These are phyloP conservation scores for Alternaria sp. DNA, from an alignment of 2,329 filamentous ascomycete species.

Conservation along the genomic window DNA sequence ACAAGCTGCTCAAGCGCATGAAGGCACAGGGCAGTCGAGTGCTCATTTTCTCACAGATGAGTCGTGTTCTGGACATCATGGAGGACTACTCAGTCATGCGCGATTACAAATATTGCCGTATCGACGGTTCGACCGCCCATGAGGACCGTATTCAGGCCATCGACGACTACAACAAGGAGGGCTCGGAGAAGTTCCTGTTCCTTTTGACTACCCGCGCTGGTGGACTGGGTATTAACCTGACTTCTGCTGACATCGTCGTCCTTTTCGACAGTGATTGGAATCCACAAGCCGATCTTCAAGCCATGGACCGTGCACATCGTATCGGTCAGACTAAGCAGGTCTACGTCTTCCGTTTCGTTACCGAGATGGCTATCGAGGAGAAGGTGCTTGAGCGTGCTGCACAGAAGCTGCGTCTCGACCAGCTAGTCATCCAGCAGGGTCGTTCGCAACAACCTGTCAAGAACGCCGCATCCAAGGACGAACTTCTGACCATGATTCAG, in stretches of 20 bases:
- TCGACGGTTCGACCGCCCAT: conserved; percentile 95
- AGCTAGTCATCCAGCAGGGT: conserved; percentile 97
- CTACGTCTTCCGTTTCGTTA: conserved; percentile 94
- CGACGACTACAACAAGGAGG: conserved; percentile 97
- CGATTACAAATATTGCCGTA: conserved; percentile 94
- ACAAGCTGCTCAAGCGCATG: conserved; percentile 87
- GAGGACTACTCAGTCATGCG: conserved; percentile 99
- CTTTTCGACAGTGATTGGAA: conserved; percentile 99
- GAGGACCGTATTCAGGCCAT: conserved; percentile 98
- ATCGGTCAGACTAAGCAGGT: conserved; percentile 99
- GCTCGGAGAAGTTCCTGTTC: conserved; percentile 89
- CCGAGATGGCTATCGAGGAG: conserved; percentile 97
- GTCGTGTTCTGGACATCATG: conserved; percentile 92
- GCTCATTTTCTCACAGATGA: conserved; percentile 99
- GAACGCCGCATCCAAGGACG: conserved; percentile 93
- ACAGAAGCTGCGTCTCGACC: conserved; percentile 94
- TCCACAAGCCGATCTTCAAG: conserved; percentile 95
- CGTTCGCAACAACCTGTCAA: conserved; percentile 90
- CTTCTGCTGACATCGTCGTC: conserved; percentile 92
- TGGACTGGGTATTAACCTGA: conserved; percentile 96
- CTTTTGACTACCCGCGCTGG: conserved; percentile 94
- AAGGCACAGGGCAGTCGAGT: conserved; percentile 89
- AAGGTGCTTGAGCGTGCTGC: conserved; percentile 97
- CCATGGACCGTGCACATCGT: conserved; percentile 98
- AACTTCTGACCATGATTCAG: conserved; percentile 97